Evolutionary conservation across 2,329 filamentous ascomycete species (phyloP).

Genomic region (Thermothelomyces thermophilus): DNA sequence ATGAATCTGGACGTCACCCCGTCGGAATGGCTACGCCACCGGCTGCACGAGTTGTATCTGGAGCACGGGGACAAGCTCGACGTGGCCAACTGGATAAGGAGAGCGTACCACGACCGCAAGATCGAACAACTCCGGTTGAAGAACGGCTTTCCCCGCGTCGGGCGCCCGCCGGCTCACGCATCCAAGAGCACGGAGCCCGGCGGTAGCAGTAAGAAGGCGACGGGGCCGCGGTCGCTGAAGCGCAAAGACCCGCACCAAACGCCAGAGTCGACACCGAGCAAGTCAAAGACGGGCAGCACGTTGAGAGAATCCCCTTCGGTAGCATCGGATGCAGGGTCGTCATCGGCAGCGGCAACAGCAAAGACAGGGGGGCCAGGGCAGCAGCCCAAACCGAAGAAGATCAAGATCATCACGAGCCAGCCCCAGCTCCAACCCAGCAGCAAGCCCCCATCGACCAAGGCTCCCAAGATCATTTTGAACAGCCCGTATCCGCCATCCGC

Average conservation of each 20-base stretch:
- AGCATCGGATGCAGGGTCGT: not conserved
- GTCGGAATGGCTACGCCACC: constrained; percentile 51
- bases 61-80: constrained; percentile 43
- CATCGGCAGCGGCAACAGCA: not conserved
- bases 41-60: constrained; percentile 44
- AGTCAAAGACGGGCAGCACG: not conserved
- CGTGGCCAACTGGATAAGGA: constrained; percentile 43
- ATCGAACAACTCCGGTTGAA: constrained; percentile 42
- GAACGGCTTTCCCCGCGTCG: constrained; percentile 52
- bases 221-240: constrained; percentile 18
- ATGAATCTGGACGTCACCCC: constrained; percentile 48
- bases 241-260: constrained; percentile 23
- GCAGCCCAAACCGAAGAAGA: constrained; percentile 7
- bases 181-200: constrained; percentile 22
- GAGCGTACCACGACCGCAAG: constrained; percentile 52
- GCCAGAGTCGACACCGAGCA: constrained; percentile 16
- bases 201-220: constrained; percentile 17
- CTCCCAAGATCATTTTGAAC: constrained; percentile 9
- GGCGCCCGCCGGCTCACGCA: constrained; percentile 46
- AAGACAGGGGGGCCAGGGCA: not conserved
- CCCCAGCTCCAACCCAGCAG: not conserved
- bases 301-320: not conserved
- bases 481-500: not conserved
- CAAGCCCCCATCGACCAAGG: constrained; percentile 1
- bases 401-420: constrained; percentile 11